A percentile compares a stretch with the other conserved stretches of the same genome.
Evolutionary conservation across 306 rosid genomes (phyloP).

Genomic region (Lathyrus oleraceus): DNA sequence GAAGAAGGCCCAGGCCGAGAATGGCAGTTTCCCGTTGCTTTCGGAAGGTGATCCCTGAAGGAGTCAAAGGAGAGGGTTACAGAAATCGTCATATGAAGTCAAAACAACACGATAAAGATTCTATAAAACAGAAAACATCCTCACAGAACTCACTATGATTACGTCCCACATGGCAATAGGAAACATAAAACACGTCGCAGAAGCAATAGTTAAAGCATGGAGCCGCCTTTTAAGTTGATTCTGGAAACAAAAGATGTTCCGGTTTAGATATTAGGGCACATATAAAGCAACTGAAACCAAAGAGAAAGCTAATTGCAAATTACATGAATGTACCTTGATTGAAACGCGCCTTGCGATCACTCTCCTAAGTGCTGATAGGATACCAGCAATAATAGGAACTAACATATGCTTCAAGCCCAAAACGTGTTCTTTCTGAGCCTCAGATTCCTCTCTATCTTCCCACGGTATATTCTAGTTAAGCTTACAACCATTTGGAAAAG

Average conservation of each 20-base stretch:
- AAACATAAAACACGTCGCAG: conserved; percentile 96
- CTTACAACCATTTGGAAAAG: conserved; percentile 40
- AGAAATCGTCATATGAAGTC: conserved; percentile 14
- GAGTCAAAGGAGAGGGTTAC: conserved; percentile 22
- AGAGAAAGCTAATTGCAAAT: conserved; percentile 26
- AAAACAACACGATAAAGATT: conserved; percentile 23
- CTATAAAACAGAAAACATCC: conserved; percentile 10
- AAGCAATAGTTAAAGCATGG: conserved; percentile 88
- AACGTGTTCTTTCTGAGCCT: conserved; percentile 59
- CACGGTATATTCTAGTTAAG: conserved; percentile 80
- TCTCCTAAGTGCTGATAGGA: conserved; percentile 87
- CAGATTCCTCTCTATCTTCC: conserved; percentile 63
- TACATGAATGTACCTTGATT: conserved; percentile 67
- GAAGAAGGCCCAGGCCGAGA: conserved; percentile 90
- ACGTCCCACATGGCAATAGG: conserved; percentile 97
- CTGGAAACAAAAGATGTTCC: conserved; percentile 50
- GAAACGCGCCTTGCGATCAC: conserved; percentile 94
- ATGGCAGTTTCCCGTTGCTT: conserved; percentile 63
- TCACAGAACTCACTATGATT: conserved; percentile 70
- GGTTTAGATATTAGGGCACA: conserved; percentile 31
- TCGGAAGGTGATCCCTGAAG: conserved; percentile 82
- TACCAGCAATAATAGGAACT: conserved; percentile 84
- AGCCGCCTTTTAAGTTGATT: conserved; percentile 96
- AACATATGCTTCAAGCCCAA: conserved; percentile 74
- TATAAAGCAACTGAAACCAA: conserved; percentile 27